phyloP scores from a whole-genome alignment of 2,329 filamentous ascomycete genomes.

The Teratosphaeria pseudoeucalypti region DNA sequence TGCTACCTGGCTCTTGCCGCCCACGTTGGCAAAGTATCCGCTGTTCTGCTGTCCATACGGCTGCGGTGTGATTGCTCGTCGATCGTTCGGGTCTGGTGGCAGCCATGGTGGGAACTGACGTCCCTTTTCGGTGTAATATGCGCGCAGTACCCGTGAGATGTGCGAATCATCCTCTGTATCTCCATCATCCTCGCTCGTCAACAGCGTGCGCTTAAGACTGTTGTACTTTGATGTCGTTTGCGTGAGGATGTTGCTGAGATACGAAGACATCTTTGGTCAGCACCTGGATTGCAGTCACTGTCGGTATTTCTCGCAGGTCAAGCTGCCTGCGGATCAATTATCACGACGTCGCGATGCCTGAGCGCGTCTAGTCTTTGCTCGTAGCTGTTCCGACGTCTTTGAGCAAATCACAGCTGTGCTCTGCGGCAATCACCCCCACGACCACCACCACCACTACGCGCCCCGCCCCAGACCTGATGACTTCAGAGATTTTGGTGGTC shows the following conservation, averaged over 20 bases:
- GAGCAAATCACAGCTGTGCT: background rate
- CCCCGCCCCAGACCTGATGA: background rate
- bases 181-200: conserved; percentile 49
- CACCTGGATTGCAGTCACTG: background rate
- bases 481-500: background rate
- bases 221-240: conserved; percentile 48
- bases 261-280: conserved; percentile 54
- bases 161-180: conserved; percentile 77
- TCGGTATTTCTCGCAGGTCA: background rate
- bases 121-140: conserved; percentile 85
- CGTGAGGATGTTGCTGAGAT: conserved; percentile 63
- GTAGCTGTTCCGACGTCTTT: background rate
- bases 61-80: conserved; percentile 32
- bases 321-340: background rate
- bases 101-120: conserved; percentile 76
- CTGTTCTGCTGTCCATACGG: conserved; percentile 22
- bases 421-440: background rate
- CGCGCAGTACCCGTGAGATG: conserved; percentile 83
- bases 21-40: conserved; percentile 21
- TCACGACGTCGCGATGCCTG: background rate
- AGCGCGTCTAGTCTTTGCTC: too few relatives aligned
- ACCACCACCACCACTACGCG: too few relatives aligned
- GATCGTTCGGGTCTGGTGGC: conserved; percentile 72
- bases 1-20: conserved; percentile 18
- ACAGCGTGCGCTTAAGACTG: conserved; percentile 52